phyloP scores from a whole-genome alignment of 768 basidiomycete species.

The Termitomyces sp. region DNA sequence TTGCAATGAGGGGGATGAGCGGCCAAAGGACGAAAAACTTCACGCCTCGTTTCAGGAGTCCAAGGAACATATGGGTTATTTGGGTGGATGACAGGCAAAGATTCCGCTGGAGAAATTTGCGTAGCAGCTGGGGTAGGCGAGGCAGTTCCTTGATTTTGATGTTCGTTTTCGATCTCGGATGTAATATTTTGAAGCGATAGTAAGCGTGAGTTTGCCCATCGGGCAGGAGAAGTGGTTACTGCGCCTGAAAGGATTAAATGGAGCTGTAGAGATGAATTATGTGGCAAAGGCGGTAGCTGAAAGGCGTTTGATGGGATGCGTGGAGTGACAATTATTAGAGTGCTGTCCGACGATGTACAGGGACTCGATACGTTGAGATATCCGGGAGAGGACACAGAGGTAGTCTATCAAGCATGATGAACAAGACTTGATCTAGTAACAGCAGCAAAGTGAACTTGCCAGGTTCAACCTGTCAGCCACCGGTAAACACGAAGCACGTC shows the following conservation, averaged over 20 bases:
- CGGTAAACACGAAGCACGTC: background rate
- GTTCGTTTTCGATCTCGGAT: background rate
- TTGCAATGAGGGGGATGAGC: slow-evolving; percentile 30
- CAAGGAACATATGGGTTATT: slow-evolving; percentile 54
- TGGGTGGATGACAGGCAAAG: slow-evolving; percentile 37
- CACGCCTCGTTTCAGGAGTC: slow-evolving; percentile 35
- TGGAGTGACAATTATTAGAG: background rate
- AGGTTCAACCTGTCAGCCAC: slow-evolving; percentile 3
- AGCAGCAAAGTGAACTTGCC: background rate
- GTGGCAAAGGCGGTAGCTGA: slow-evolving; percentile 25
- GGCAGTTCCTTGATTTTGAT: background rate
- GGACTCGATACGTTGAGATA: slow-evolving; percentile 1
- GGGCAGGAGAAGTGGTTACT: slow-evolving; percentile 12
- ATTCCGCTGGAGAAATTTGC: background rate
- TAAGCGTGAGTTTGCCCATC: slow-evolving; percentile 6
- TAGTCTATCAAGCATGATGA: background rate
- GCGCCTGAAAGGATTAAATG: slow-evolving; percentile 28
- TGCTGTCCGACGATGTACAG: background rate
- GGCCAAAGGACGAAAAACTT: slow-evolving; percentile 31
- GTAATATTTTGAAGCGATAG: background rate
- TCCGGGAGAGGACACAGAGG: slow-evolving; percentile 1
- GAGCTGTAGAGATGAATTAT: slow-evolving; percentile 31
- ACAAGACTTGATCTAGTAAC: background rate
- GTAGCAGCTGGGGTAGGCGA: background rate
- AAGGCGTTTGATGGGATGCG: background rate